A percentile compares a stretch with the other conserved stretches of the same genome.
Evolutionary conservation across 1,139 yeast species (phyloP).

Genomic region (Candida buenavistaensis): DNA sequence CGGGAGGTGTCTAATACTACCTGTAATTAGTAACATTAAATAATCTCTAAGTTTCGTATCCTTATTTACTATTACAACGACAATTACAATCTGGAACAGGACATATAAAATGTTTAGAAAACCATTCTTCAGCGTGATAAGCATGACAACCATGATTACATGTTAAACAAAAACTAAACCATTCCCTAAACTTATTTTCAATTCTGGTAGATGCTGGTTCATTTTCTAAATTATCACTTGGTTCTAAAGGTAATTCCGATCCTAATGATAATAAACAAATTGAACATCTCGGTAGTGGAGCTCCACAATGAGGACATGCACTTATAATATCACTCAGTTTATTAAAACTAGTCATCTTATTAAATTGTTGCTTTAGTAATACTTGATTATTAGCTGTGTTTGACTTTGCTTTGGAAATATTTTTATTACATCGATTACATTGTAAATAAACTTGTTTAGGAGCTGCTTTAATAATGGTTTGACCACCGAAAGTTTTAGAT

Average conservation of each 20-base stretch:
- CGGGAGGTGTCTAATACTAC: too few species aligned
- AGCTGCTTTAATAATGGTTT: constrained; percentile 47
- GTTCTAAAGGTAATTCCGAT: constrained; percentile 54
- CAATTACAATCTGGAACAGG: constrained; percentile 95
- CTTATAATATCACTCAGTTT: constrained; percentile 24
- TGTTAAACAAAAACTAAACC: constrained; percentile 89
- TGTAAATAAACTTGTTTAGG: constrained; percentile 80
- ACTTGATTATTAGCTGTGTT: constrained; percentile 24
- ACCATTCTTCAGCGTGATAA: constrained; percentile 96
- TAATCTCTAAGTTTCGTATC: too few species aligned
- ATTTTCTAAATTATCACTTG: constrained; percentile 20
- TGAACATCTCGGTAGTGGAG: constrained; percentile 89
- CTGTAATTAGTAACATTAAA: too few species aligned
- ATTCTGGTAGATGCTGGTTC: constrained; percentile 18
- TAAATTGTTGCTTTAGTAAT: constrained; percentile 42
- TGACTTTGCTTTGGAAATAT: constrained; percentile 43
- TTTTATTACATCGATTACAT: constrained; percentile 79
- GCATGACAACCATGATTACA: constrained; percentile 96
- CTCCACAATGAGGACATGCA: constrained; percentile 82
- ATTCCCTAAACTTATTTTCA: constrained; percentile 51
- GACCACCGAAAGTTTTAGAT: constrained; percentile 54
- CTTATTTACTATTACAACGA: constrained; percentile 59
- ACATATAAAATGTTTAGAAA: constrained; percentile 79
- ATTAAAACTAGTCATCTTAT: constrained; percentile 24
- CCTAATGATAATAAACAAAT: constrained; percentile 85